Base-by-base conservation (phyloP, 352 stramenopile species). In the Pythium volutum region DNA sequence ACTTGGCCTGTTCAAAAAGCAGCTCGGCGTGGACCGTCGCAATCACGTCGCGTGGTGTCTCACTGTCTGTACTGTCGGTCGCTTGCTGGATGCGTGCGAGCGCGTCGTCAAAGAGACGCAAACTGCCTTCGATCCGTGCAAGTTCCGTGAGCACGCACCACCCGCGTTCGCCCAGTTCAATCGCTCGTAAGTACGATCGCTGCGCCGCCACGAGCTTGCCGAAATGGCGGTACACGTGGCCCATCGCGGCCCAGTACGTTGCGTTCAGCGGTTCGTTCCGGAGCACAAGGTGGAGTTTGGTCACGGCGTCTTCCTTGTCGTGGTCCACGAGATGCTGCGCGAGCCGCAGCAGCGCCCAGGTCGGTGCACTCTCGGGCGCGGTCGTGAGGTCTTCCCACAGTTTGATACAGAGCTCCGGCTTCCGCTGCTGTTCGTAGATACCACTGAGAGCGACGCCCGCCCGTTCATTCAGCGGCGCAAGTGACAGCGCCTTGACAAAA, bases 221-320 rank as follows among this genome's bases (percentile, higher is more conserved):
- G 52, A 95, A 95, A 27, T 88, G 80, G 12, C 76, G 75, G 54
- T 95, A 95, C 41, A 92, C 71, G 56, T 95, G 86, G 2, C 80
- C 86, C 31, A 95, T 69, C 5, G 74, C 74, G 23, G 89, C 78
- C 84, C 84, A 95, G 59, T 89, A 76, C 6, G 53, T 71, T 16
- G 82, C 64, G 60, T 84, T 87, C 25, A 75, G 55, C 26, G 84
- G 86, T 1, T 90, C 79, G 55, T 89, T 88, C 41, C 84, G 82
- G 20, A 95, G 61, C 22, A 88, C 74, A 14, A 91, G 48, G 57
- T 93, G 86, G 49, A 95, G 62, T 45, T 89, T 89, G 4, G 59
- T 70, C 16, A 93, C 77, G 3, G 82, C 86, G 0, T 56, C 52
- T 58, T 95, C 86, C 36, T 93, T 69, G 48, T 89, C 76, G 55